Percentiles rank a stretch among this genome's conserved stretches.
Conservation (phyloP, 352 stramenopile genomes). For the Phytophthora capsici region DNA sequence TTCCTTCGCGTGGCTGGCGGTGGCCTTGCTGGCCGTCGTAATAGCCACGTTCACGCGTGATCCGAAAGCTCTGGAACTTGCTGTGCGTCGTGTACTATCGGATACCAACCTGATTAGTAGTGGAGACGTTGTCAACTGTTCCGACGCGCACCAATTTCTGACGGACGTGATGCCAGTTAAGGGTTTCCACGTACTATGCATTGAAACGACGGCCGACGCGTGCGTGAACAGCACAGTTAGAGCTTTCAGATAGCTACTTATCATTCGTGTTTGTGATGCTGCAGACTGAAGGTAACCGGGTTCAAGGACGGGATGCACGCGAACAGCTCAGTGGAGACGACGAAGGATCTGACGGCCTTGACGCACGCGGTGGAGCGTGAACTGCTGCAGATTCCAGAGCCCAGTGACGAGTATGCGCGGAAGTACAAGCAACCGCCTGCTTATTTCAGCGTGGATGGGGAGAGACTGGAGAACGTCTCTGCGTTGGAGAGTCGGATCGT, state of each 20-base stretch:
- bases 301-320: constrained; percentile 67
- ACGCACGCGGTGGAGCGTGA: constrained; percentile 43
- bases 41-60: constrained; percentile 23
- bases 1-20: constrained; percentile 20
- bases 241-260: not conserved
- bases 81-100: constrained; percentile 10
- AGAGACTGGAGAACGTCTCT: constrained; percentile 45
- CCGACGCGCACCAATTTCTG: constrained; percentile 45
- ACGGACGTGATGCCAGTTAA: constrained; percentile 66
- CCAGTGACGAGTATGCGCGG: constrained; percentile 25
- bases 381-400: constrained; percentile 44
- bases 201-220: constrained; percentile 51
- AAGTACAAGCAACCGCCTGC: constrained; percentile 77
- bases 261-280: constrained; percentile 5
- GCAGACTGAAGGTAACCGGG: constrained; percentile 51
- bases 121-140: constrained; percentile 48
- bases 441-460: constrained; percentile 66
- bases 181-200: constrained; percentile 77
- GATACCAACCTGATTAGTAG: constrained; percentile 5
- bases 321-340: constrained; percentile 38
- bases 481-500: constrained; percentile 57
- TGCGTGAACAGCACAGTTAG: constrained; percentile 28
- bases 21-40: constrained; percentile 29
- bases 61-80: constrained; percentile 20
- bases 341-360: constrained; percentile 44